phyloP scores from a whole-genome alignment of 805 yeast species.

The Candida fluviatilis region DNA sequence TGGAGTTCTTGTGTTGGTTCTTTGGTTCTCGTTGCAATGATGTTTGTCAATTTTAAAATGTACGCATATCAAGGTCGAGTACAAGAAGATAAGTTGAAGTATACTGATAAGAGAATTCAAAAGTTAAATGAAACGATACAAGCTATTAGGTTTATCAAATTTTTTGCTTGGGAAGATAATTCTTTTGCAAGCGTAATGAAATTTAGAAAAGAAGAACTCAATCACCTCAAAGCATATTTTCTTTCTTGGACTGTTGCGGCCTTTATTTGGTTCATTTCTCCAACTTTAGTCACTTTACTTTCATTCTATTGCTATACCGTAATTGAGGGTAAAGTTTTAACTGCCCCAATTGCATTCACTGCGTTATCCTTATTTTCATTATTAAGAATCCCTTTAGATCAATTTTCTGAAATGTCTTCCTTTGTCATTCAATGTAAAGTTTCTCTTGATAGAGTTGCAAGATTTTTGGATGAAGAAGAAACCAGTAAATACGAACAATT shows the following conservation, averaged over 20 bases:
- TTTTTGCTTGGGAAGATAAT: constrained; percentile 92
- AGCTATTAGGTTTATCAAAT: constrained; percentile 88
- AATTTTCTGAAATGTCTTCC: constrained; percentile 84
- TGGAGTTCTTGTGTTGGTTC: constrained; percentile 89
- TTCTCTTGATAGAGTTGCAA: constrained; percentile 79
- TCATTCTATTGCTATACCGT: constrained; percentile 81
- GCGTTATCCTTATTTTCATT: constrained; percentile 82
- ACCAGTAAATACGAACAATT: constrained; percentile 85
- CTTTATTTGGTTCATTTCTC: constrained; percentile 77
- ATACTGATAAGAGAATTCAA: constrained; percentile 91
- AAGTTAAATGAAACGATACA: constrained; percentile 89
- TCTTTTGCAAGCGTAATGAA: constrained; percentile 68
- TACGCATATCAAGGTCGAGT: constrained; percentile 57
- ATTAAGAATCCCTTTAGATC: constrained; percentile 84
- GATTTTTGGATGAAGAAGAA: constrained; percentile 78
- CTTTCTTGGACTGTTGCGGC: constrained; percentile 63
- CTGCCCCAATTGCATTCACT: constrained; percentile 93
- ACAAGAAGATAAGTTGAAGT: constrained; percentile 68
- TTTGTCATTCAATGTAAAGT: constrained; percentile 90
- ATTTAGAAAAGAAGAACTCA: constrained; percentile 72
- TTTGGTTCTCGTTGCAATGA: constrained; percentile 50
- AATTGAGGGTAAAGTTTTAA: constrained; percentile 63
- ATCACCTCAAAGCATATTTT: constrained; percentile 53
- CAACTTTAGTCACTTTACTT: constrained; percentile 73
- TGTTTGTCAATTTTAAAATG: constrained; percentile 72